Evolutionary conservation across 768 basidiomycete genomes (phyloP).

Genomic region (Rhizopogon roseolus): DNA sequence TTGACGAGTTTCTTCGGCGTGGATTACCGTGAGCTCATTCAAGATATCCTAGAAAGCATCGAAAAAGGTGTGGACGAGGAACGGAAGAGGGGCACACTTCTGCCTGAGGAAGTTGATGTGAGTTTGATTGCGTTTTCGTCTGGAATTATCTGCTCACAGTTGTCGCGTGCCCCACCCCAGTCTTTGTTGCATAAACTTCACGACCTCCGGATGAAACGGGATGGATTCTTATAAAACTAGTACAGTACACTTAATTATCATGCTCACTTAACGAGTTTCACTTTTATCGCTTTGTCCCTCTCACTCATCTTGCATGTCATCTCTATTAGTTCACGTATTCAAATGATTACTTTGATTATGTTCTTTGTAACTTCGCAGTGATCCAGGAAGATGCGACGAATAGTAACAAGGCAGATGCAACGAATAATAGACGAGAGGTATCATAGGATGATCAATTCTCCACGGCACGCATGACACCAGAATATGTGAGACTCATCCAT

Average conservation of each 20-base stretch:
- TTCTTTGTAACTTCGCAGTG: neutral
- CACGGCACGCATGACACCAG: constrained; percentile 81
- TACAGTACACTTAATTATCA: constrained; percentile 3
- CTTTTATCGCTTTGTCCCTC: constrained; percentile 5
- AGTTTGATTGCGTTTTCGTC: constrained; percentile 16
- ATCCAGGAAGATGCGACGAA: constrained; percentile 12
- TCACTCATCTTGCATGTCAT: constrained; percentile 1
- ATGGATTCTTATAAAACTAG: constrained; percentile 7
- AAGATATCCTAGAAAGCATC: constrained; percentile 76
- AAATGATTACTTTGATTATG: neutral
- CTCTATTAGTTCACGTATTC: constrained; percentile 4
- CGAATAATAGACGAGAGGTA: constrained; percentile 6
- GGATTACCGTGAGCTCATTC: constrained; percentile 73
- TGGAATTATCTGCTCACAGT: constrained; percentile 5
- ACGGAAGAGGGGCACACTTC: constrained; percentile 54
- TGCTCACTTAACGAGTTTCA: neutral
- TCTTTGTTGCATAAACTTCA: constrained; percentile 32
- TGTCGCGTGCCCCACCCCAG: constrained; percentile 33
- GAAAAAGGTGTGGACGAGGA: constrained; percentile 74
- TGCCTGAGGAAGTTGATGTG: constrained; percentile 70
- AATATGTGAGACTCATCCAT: constrained; percentile 87
- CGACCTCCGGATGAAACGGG: constrained; percentile 21
- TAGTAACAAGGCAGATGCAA: constrained; percentile 1
- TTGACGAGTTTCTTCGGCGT: constrained; percentile 86
- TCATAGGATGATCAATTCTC: constrained; percentile 72